Conservation (phyloP, 345 rosid species). For the Conringia planisiliqua region DNA sequence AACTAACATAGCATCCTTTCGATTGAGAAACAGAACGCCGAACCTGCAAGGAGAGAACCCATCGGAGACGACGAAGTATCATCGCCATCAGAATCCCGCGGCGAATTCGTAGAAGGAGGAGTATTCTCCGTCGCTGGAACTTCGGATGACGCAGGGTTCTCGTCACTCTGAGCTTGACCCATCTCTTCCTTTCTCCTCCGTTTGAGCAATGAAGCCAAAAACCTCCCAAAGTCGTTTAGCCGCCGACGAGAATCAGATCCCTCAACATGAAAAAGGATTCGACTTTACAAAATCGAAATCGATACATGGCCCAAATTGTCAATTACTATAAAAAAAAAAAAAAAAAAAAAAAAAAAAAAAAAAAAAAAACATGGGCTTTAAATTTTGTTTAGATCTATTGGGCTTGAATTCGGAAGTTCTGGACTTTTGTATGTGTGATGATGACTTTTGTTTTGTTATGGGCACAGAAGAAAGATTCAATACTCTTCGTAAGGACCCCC, state of each 20-base stretch:
- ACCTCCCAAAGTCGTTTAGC: neutral
- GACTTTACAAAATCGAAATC: neutral
- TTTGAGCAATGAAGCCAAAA: neutral
- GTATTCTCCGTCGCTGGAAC: slow-evolving; percentile 11
- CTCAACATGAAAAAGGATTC: neutral
- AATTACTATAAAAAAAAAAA: neutral
- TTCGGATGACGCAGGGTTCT: slow-evolving; percentile 10
- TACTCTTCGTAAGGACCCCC: neutral
- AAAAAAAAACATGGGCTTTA: neutral
- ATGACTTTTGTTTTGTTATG: neutral
- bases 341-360: neutral
- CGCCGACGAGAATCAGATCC: slow-evolving; percentile 6
- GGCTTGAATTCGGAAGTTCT: neutral
- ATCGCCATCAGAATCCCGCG: neutral
- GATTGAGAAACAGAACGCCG: neutral
- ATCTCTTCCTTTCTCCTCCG: slow-evolving; percentile 27
- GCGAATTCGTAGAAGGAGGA: slow-evolving; percentile 12
- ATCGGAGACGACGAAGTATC: slow-evolving; percentile 40
- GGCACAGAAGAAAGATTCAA: neutral
- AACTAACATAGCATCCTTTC: neutral
- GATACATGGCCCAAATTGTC: slow-evolving; percentile 5
- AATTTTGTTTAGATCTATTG: neutral
- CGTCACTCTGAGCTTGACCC: slow-evolving; percentile 58
- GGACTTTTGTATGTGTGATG: neutral
- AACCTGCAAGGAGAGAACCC: slow-evolving; percentile 61